Evolutionary conservation across 2,329 filamentous ascomycete species (phyloP), one percentile per base, ranked within the genome.

Genomic region (Monilinia fructigena): DNA sequence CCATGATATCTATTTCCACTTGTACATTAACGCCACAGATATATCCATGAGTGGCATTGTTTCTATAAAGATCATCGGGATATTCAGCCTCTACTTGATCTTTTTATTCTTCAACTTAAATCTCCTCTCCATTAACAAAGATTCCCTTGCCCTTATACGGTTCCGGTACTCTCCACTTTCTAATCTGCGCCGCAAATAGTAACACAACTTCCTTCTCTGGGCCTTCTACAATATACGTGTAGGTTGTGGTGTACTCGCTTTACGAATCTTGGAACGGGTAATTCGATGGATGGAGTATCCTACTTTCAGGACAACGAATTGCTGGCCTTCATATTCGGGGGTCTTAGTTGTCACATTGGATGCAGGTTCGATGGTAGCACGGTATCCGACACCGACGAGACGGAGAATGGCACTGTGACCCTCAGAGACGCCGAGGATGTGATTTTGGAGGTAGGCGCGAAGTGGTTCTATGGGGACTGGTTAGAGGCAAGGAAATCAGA

Each of bases 131-230:
- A 76, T 98, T 96, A 74, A 99, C 89, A 78, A 98, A 99, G 74
- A 99, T 96, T 74, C 95, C 95, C 87, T 99, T 98, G 72, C 95
- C 95, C 86, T 99, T 99, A 80, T 99, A 99, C 71, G 95, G 95
- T 81, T 99, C 95, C 40, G 95, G 95, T 71, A 85, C 86, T 76
- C 95, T 89, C 94, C 94, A 98, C 79, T 83, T 85, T 73, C 92
- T 85, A 72, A 99, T 96, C 73, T 89, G 83, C 0, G 95, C 95
- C 23, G 95, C 95, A 78, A 98, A 97, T 67, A 90, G 88, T 84
- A 93, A 95, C 70, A 99, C 87, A 59, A 89, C 85, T 79, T 96
- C 89, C 77, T 92, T 93, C 77, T 98, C 87, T 63, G 89, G 84
- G 11, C 95, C 93, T 81, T 99, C 93, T 50, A 99, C 73, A 99